These are phyloP conservation scores for Aspergillus nomiae DNA, from an alignment of 2,329 filamentous ascomycete genomes.

Conservation along the genomic window DNA sequence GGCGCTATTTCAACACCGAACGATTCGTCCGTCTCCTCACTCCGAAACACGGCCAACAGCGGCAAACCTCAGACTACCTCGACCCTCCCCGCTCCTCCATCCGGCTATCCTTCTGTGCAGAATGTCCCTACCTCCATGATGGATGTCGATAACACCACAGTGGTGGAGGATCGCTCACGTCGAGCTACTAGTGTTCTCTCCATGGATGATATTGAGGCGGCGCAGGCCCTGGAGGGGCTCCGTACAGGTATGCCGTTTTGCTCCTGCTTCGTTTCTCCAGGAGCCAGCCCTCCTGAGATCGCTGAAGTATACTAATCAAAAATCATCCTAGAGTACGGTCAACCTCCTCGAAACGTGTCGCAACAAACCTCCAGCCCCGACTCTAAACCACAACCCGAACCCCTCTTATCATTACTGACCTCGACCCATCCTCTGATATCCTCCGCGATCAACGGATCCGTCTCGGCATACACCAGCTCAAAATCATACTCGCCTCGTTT, in stretches of 20 bases:
- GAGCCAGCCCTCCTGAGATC: too few species aligned
- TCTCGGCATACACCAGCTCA: constrained; percentile 80
- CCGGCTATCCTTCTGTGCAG: constrained; percentile 21
- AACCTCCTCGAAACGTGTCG: constrained; percentile 58
- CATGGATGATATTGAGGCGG: constrained; percentile 60
- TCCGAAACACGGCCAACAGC: constrained; percentile 16
- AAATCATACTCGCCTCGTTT: constrained; percentile 91
- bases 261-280: not conserved
- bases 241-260: constrained; percentile 62
- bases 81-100: constrained; percentile 12
- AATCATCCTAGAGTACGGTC: constrained; percentile 60
- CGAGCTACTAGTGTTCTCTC: constrained; percentile 50
- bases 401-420: constrained; percentile 81
- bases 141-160: constrained; percentile 40
- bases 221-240: constrained; percentile 74
- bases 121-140: constrained; percentile 37
- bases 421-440: constrained; percentile 85
- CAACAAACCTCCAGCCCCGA: constrained; percentile 37
- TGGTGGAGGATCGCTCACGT: constrained; percentile 42
- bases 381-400: constrained; percentile 65
- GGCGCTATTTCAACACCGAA: constrained; percentile 20
- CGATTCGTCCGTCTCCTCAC: constrained; percentile 15
- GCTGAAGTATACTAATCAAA: not conserved
- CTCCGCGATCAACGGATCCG: constrained; percentile 79
- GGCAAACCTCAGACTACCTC: constrained; percentile 8